Conservation (phyloP, 1,139 yeast species). For the Wickerhamiella pararugosa region DNA sequence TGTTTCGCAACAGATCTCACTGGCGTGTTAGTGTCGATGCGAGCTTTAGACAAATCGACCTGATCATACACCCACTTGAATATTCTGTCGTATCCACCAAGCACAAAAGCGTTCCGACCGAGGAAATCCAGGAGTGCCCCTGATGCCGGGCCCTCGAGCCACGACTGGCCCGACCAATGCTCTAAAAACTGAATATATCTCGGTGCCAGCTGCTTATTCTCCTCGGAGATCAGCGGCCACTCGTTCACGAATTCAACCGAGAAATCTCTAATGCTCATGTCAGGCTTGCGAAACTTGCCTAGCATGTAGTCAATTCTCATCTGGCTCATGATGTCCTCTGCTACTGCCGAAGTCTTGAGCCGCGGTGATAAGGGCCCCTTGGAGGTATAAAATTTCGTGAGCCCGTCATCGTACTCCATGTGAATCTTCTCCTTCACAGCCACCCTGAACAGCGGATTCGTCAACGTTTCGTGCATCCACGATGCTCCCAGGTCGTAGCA, state of each 20-base stretch:
- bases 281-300: slow-evolving; percentile 6
- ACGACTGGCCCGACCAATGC: slow-evolving; percentile 9
- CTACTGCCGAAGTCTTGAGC: slow-evolving; percentile 17
- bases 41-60: slow-evolving; percentile 8
- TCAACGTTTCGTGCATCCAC: slow-evolving; percentile 76
- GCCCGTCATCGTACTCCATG: slow-evolving; percentile 37
- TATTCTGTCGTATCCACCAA: slow-evolving; percentile 9
- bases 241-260: slow-evolving; percentile 17
- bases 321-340: slow-evolving; percentile 3
- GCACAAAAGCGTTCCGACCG: slow-evolving; percentile 12
- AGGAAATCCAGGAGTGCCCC: slow-evolving; percentile 4
- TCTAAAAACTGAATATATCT: slow-evolving; percentile 7
- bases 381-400: slow-evolving; percentile 21
- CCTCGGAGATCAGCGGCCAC: slow-evolving; percentile 5
- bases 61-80: slow-evolving; percentile 8
- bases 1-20: neutral
- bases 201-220: slow-evolving; percentile 1
- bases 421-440: slow-evolving; percentile 25
- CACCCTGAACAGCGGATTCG: slow-evolving; percentile 50
- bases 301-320: slow-evolving; percentile 4
- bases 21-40: slow-evolving; percentile 26
- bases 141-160: slow-evolving; percentile 10
- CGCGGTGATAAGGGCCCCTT: slow-evolving; percentile 23
- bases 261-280: slow-evolving; percentile 2
- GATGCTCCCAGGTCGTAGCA: slow-evolving; percentile 46